Base-by-base conservation (phyloP, 1,284 basidiomycete species). In the Sanghuangporus weigelae region DNA sequence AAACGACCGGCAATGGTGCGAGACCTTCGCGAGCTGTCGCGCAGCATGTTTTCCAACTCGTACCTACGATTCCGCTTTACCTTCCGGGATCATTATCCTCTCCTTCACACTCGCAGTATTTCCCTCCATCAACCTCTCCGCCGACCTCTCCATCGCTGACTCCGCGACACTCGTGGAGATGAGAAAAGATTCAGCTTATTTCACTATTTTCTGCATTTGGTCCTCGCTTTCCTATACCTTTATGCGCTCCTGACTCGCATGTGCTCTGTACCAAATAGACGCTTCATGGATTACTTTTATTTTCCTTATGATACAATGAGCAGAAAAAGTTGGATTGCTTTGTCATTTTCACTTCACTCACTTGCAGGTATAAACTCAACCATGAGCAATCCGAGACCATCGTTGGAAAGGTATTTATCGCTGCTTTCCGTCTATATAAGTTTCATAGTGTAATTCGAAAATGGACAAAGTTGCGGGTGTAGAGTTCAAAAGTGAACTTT, bases 1-100 rank as follows among this genome's bases (percentile, higher is more conserved):
- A 87, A 49, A 70, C 76, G 23, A 49, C 70, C 12, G 63, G 72
- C 8, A 76, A 75, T 65, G 73, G 72, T 46, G 75, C 75, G 14
- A 67, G 39, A 65, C 66, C 36, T 26, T 57, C 62, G 63, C 79
- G 79, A 58, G 80, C 83, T 10, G 76, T 84, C 26, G 80, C 82
- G 4, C 90, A 92, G 68, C 87, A 91, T 67, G 86, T 92, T n/a
- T 90, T 91, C 68, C 90, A 92, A 73, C 78, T 92, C 39, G 84
- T 90, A 38, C 90, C 91, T 0, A 92, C 90, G 0, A 84, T 90
- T 53, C 89, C 87, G 6, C 75, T 92, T 12, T 86, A 81, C 69
- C 78, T 84, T 1, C 84, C 85, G 12, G 84, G 79, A 11, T 82
- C 85, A 14, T 72, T 90, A 55, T 79, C 84, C 3, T 88, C 87